Base-by-base conservation (phyloP, 169 alveolate species). In the Plasmodium relictum region DNA sequence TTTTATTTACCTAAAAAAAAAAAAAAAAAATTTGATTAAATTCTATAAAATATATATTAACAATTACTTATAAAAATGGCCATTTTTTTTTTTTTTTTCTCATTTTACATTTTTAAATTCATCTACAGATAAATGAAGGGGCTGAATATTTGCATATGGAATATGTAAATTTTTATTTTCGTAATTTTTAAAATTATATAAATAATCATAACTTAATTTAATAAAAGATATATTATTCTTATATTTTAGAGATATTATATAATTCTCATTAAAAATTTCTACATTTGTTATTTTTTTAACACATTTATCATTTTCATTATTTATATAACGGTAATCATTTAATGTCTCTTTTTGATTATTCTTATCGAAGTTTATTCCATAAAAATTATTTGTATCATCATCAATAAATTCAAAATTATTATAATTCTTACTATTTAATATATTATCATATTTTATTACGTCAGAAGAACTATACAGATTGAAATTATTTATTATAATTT, bases 21-120 rank as follows among this genome's bases (percentile, higher is more conserved):
- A 9, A 42, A 20, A 52, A 45, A 22, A 42, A n/a, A 58, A 39
- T 52, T 3, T 18, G 0, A 61, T 22, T n/a, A 44, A 54, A 37
- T 0, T 6, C 0, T 16, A 24, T 7, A 31, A 14, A 14, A 31
- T 24, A 16, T 16, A 48, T 6, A 65, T 31, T n/a, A 0, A 68
- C 16, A 42, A 41, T 10, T 42, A n/a, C 16, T 4, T 41, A 16
- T 44, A 26, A 3, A 20, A 26, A 63, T 14, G 2, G 12, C 24
- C 18, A 9, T 6, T 24, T 9, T n/a, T 37, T 42, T 16, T 20
- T n/a, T 24, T 48, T 48, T 61, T 18, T 26, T 18, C n/a, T 9
- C 41, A 9, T 14, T 26, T 59, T 83, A 83, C 91, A 20, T 54
- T 83, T 31, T 71, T 83, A 69, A 83, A 73, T 54, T 52, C 83